Conservation (phyloP, 768 basidiomycete species). For the Suillus paluster region DNA sequence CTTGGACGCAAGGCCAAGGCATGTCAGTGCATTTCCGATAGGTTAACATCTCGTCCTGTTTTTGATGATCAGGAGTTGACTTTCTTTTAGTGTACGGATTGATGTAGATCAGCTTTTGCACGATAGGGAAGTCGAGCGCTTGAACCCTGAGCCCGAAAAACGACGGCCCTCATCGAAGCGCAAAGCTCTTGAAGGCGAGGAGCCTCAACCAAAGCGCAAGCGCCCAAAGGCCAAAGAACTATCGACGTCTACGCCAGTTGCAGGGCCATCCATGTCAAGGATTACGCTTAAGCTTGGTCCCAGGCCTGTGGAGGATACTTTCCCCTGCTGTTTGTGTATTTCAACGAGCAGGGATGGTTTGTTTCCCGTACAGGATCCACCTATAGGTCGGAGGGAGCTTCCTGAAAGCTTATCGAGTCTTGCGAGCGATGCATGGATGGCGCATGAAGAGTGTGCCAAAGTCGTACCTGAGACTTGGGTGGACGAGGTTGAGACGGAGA, state of each 20-base stretch:
- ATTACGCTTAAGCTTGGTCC: constrained; percentile 73
- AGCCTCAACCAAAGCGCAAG: constrained; percentile 30
- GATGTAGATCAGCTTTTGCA: constrained; percentile 86
- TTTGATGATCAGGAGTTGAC: constrained; percentile 13
- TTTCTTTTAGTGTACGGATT: constrained; percentile 75
- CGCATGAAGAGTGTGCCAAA: constrained; percentile 79
- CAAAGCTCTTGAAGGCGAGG: constrained; percentile 37
- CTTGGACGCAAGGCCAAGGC: constrained; percentile 80
- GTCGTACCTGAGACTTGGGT: constrained; percentile 94
- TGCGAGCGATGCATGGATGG: constrained; percentile 58
- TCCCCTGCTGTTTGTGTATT: constrained; percentile 74
- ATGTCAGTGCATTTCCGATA: constrained; percentile 75
- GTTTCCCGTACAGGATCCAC: constrained; percentile 71
- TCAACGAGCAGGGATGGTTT: constrained; percentile 57
- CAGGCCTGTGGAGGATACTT: constrained; percentile 57
- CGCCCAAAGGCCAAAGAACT: constrained; percentile 23
- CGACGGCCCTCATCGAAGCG: constrained; percentile 39
- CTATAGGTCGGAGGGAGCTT: constrained; percentile 56
- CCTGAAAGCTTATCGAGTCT: constrained; percentile 39
- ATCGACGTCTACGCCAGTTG: constrained; percentile 13
- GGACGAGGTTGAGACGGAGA: constrained; percentile 59
- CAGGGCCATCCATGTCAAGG: constrained; percentile 44
- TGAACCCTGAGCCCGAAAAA: constrained; percentile 11
- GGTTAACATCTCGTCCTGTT: constrained; percentile 45
- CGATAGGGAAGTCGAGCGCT: constrained; percentile 60